Evolutionary conservation across 192 early-diverging fungal species (phyloP).

Genomic region (Kickxella alabastrina): DNA sequence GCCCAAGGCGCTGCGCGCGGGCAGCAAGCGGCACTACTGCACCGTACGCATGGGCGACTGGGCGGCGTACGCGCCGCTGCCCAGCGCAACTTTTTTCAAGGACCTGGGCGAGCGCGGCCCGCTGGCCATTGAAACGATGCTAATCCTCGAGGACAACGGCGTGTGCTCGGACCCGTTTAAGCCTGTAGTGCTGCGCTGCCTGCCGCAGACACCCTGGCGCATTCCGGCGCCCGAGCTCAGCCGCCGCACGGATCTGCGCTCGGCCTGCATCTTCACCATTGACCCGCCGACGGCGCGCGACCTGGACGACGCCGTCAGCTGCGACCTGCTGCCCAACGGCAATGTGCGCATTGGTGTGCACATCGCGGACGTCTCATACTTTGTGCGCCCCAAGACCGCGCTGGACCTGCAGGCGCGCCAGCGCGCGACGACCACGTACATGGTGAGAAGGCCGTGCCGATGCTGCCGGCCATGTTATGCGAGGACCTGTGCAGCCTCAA

Average conservation of each 20-base stretch:
- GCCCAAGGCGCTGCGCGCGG: background rate
- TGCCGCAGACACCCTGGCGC: conserved; percentile 72
- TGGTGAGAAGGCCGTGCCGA: conserved; percentile 88
- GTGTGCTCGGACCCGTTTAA: conserved; percentile 68
- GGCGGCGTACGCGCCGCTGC: conserved; percentile 11
- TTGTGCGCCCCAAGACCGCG: conserved; percentile 74
- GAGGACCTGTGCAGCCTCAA: conserved; percentile 80
- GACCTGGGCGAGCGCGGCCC: conserved; percentile 75
- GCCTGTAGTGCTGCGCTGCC: conserved; percentile 68
- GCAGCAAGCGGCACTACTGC: conserved; percentile 1
- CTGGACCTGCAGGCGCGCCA: conserved; percentile 82
- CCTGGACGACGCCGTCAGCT: conserved; percentile 52
- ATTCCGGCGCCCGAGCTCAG: conserved; percentile 69
- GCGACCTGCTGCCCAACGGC: conserved; percentile 32
- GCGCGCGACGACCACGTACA: conserved; percentile 91
- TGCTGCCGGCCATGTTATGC: conserved; percentile 87
- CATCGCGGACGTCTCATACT: conserved; percentile 96
- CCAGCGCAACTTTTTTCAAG: conserved; percentile 14
- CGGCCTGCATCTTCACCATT: conserved; percentile 76
- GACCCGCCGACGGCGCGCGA: conserved; percentile 65
- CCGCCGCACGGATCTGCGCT: conserved; percentile 71
- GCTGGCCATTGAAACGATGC: conserved; percentile 73
- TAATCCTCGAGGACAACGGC: conserved; percentile 78
- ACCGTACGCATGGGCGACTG: conserved; percentile 22
- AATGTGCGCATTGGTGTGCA: conserved; percentile 60